Evolutionary conservation across 2,329 filamentous ascomycete genomes (phyloP).

Genomic region (Stylonectria norvegica): DNA sequence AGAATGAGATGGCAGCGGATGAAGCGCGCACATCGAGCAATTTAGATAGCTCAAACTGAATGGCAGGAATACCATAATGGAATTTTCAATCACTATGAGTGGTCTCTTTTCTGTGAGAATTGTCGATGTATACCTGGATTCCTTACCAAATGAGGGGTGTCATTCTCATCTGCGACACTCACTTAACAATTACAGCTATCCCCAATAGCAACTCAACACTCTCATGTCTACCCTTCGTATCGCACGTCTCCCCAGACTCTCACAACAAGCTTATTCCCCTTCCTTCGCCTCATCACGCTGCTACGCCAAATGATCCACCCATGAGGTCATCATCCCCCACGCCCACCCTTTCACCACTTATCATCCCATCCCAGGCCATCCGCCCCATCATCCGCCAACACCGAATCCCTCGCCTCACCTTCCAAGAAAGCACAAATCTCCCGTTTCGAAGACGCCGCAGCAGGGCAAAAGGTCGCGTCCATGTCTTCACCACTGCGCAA

Average conservation of each 20-base stretch:
- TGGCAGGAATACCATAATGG: conserved; percentile 37
- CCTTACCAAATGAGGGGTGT: too few species aligned
- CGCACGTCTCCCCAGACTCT: too few species aligned
- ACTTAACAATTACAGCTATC: conserved; percentile 6
- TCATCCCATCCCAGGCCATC: too few species aligned
- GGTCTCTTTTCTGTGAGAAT: conserved; percentile 1
- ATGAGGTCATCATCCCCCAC: conserved; percentile 21
- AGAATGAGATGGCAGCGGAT: conserved; percentile 6
- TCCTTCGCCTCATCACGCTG: conserved; percentile 15
- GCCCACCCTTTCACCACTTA: conserved; percentile 3
- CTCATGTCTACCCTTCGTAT: too few species aligned
- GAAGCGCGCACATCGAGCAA: conserved; percentile 11
- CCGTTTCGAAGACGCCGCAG: too few species aligned
- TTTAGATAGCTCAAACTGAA: conserved; percentile 30
- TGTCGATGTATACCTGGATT: background rate
- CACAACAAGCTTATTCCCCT: background rate
- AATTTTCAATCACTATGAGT: conserved; percentile 2
- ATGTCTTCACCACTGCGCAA: too few species aligned
- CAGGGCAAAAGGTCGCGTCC: too few species aligned
- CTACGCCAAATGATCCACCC: conserved; percentile 23
- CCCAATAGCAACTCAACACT: conserved; percentile 3
- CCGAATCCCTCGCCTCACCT: too few species aligned
- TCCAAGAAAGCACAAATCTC: too few species aligned
- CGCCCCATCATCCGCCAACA: too few species aligned
- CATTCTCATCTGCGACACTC: too few species aligned